phyloP scores from a whole-genome alignment of 495 filamentous ascomycete species.

The Lasiosphaeria hispida region DNA sequence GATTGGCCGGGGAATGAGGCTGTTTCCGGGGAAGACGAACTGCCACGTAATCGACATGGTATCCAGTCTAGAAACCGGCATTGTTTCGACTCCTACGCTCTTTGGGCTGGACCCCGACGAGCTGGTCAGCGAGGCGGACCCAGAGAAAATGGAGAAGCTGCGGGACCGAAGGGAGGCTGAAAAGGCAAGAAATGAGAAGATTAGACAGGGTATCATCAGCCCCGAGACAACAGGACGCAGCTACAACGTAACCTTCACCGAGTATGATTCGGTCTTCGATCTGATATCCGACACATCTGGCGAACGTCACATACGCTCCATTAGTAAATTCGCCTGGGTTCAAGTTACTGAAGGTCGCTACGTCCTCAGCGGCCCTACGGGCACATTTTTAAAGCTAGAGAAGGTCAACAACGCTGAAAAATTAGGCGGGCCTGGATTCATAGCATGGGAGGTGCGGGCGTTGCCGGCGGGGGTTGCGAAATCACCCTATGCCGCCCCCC shows the following conservation, averaged over 20 bases:
- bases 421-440: constrained; percentile 20
- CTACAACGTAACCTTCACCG: constrained; percentile 65
- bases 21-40: constrained; percentile 75
- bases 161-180: constrained; percentile 46
- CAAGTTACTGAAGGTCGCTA: constrained; percentile 62
- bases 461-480: constrained; percentile 39
- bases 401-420: constrained; percentile 27
- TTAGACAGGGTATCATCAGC: not conserved
- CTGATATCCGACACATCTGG: constrained; percentile 77
- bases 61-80: constrained; percentile 70
- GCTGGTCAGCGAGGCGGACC: constrained; percentile 60
- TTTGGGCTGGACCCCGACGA: constrained; percentile 91
- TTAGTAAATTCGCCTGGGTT: constrained; percentile 80
- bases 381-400: constrained; percentile 64
- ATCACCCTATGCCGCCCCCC: constrained; percentile 62
- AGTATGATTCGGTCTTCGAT: constrained; percentile 86
- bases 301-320: constrained; percentile 71
- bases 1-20: constrained; percentile 90
- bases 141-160: constrained; percentile 54
- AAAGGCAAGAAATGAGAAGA: constrained; percentile 26
- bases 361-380: constrained; percentile 56
- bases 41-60: constrained; percentile 99
- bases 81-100: constrained; percentile 85
- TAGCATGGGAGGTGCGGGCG: constrained; percentile 38
- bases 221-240: constrained; percentile 16